These are phyloP conservation scores for Pisolithus orientalis DNA, from an alignment of 768 basidiomycete species.

Conservation along the genomic window DNA sequence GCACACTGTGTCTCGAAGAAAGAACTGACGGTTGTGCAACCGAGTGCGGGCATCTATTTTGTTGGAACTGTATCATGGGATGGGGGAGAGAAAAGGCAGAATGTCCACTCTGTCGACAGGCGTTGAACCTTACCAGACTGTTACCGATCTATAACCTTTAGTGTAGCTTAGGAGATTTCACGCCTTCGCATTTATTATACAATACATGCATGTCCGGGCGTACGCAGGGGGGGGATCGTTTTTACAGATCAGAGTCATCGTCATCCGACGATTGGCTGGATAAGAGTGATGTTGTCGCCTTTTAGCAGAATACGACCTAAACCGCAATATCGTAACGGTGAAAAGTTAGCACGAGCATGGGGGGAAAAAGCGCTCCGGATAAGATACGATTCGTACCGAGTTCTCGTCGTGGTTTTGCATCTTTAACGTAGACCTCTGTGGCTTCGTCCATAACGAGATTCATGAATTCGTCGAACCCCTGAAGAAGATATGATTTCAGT, in stretches of 20 bases:
- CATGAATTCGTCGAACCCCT: constrained; percentile 99
- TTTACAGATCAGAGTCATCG: constrained; percentile 3
- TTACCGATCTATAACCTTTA: constrained; percentile 83
- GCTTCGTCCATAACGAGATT: constrained; percentile 95
- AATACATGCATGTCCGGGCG: constrained; percentile 3
- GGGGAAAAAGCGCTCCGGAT: neutral
- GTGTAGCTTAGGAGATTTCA: constrained; percentile 11
- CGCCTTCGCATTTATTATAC: constrained; percentile 16
- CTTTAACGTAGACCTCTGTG: constrained; percentile 86
- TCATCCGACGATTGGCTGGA: constrained; percentile 56
- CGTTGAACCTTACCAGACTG: constrained; percentile 58
- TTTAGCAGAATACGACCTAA: constrained; percentile 92
- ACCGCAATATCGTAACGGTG: neutral
- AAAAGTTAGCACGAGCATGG: constrained; percentile 1
- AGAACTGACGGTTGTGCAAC: constrained; percentile 77
- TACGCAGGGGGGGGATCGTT: constrained; percentile 5
- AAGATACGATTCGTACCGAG: constrained; percentile 51
- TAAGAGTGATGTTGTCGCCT: constrained; percentile 98
- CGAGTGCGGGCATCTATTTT: constrained; percentile 87
- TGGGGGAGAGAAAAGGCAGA: constrained; percentile 91
- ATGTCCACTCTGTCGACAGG: constrained; percentile 83
- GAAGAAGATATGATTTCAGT: constrained; percentile 18
- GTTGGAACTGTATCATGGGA: constrained; percentile 83
- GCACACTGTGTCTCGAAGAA: constrained; percentile 82
- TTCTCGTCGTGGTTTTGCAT: constrained; percentile 76